Base-by-base conservation (phyloP, 495 filamentous ascomycete genomes). In the Trichoderma parareesei region DNA sequence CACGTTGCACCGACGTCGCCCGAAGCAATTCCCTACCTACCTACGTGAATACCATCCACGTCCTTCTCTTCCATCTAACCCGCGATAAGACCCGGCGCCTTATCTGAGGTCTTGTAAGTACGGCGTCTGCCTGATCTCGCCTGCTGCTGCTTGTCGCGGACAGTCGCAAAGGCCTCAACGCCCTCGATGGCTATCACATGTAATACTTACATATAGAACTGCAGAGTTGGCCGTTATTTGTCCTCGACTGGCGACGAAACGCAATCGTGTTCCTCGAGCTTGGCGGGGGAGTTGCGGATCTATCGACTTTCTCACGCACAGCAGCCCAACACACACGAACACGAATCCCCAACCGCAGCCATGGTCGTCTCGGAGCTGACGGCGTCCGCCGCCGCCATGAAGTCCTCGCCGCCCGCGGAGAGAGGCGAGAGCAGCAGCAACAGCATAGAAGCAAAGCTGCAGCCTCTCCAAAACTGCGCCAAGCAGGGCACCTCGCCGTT, bases 401-500 rank as follows among this genome's bases (percentile, higher is more conserved):
- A 44, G 9, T 37, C 61, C 8, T 57, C 53, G 8, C 53, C 53
- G 4, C 53, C 53, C 9, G 13, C 33, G 33, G 53, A 57, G 9
- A 63, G 40, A 63, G 40, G 43, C 42, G 61, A 37, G 42, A 40
- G 42, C 33, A 20, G 33, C 33, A 20, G 33, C 33, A 18, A 33
- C 33, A 37, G 33, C 18, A 35, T 48, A n/a, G 60, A 27, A 41
- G 18, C 41, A 5, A 37, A 41, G 14, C 35, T 62, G 18, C 60
- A 38, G n/a, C 73, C 73, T 35, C 78, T 95, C 62, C 78, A 76
- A 62, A 97, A 95, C 74, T 86, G 87, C 60, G 85, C 90, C 38
- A 75, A 74, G 55, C 84, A 90, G 68, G 94, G 90, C 77, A 82
- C 79, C 72, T 93, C 89, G 69, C 92, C 92, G 11, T 96, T 93